phyloP scores from a whole-genome alignment of 495 filamentous ascomycete genomes.

The Rhypophila decipiens region DNA sequence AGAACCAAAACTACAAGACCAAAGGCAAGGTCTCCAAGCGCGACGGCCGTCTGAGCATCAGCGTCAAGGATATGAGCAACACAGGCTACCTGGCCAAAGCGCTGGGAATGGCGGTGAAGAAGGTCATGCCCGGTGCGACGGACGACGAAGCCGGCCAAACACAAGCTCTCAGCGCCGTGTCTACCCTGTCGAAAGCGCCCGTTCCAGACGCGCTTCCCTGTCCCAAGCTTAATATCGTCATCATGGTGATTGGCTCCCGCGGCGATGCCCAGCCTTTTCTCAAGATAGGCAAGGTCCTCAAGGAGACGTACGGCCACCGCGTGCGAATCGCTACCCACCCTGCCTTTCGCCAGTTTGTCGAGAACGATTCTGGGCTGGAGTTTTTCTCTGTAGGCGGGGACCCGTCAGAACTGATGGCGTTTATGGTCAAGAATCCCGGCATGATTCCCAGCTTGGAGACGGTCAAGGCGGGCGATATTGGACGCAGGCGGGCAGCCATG shows the following conservation, averaged over 20 bases:
- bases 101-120: conserved; percentile 51
- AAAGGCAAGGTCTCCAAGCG: conserved; percentile 58
- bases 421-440: conserved; percentile 82
- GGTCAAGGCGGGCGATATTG: conserved; percentile 62
- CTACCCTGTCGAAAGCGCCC: conserved; percentile 15
- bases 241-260: conserved; percentile 71
- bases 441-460: conserved; percentile 66
- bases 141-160: conserved; percentile 2
- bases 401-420: conserved; percentile 74
- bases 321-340: conserved; percentile 73
- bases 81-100: conserved; percentile 63
- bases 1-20: conserved; percentile 58
- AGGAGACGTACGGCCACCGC: conserved; percentile 60
- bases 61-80: conserved; percentile 60
- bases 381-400: conserved; percentile 79
- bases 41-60: conserved; percentile 66
- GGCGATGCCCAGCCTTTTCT: conserved; percentile 79
- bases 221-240: conserved; percentile 65
- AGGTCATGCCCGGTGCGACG: conserved; percentile 21
- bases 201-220: conserved; percentile 12
- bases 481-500: conserved; percentile 58
- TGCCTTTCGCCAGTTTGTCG: conserved; percentile 61
- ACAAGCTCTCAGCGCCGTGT: conserved; percentile 11
- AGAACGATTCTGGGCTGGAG: conserved; percentile 60
- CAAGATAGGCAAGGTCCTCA: conserved; percentile 57